A percentile compares a stretch with the other conserved stretches of the same genome.
phyloP scores from a whole-genome alignment of 345 rosid species.

The Dimocarpus longan region DNA sequence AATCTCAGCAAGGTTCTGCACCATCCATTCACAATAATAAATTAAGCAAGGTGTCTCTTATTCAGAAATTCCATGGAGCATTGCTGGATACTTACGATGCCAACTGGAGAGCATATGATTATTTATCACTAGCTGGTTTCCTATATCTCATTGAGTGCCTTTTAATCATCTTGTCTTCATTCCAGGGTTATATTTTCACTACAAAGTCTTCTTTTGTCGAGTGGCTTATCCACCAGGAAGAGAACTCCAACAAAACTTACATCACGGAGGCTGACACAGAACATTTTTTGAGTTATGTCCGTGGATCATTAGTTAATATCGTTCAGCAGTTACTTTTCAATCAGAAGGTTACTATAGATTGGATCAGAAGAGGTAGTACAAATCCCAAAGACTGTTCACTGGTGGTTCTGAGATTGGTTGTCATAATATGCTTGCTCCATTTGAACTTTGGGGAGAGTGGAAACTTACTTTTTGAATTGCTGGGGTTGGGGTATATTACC shows the following conservation, averaged over 20 bases:
- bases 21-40: neutral
- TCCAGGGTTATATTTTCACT: constrained; percentile 18
- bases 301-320: constrained; percentile 12
- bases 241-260: neutral
- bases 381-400: constrained; percentile 15
- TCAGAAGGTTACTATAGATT: constrained; percentile 24
- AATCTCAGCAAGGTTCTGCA: neutral
- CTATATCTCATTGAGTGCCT: constrained; percentile 45
- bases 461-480: constrained; percentile 22
- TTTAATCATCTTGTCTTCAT: constrained; percentile 23
- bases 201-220: constrained; percentile 41
- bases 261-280: neutral
- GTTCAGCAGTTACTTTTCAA: constrained; percentile 16
- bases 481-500: constrained; percentile 20
- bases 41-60: neutral
- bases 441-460: constrained; percentile 31
- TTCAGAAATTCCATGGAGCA: constrained; percentile 32
- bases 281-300: neutral
- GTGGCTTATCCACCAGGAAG: constrained; percentile 35
- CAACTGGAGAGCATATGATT: constrained; percentile 36
- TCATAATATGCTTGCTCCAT: constrained; percentile 32
- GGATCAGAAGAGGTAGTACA: constrained; percentile 27
- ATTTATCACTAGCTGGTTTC: constrained; percentile 43
- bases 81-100: constrained; percentile 28
- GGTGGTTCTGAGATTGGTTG: constrained; percentile 39